Evolutionary conservation across 2,329 filamentous ascomycete genomes (phyloP), one percentile per base, ranked within the genome.

Genomic region (Teratosphaeria epicoccoides): DNA sequence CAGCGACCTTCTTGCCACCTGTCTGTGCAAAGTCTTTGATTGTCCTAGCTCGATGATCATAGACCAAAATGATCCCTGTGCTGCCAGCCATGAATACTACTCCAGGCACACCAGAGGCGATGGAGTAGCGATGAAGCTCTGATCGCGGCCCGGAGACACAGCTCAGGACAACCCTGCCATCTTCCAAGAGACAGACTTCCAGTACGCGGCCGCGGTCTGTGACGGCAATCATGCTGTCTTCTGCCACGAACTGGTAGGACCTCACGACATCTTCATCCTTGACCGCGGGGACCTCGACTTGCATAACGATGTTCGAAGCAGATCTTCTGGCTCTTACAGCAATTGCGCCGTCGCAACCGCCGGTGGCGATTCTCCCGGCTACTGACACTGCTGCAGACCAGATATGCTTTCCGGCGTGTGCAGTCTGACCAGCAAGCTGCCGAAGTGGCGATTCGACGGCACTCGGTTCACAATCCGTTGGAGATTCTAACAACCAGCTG

Each of bases 361-460:
- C 93, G 1, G 87, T 89, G 3, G 80, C 82, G 43, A 69, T 33
- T 2, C 43, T 9, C 5, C 26, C 43, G 29, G n/a, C 7, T 7
- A 20, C 17, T 11, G 43, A 22, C 7, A 57, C 17, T 14, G 79
- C 80, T 33, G 82, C 76, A 0, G 89, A 83, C 90, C 91, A 97
- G 6, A 97, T 82, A 64, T 96, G 89, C 68, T 96, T 98, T 6
- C 93, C 93, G 28, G 74, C 76, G 64, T 97, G 90, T 54, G 82
- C 79, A 2, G 78, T 74, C n/a, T 40, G 33, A 17, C n/a, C 17
- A 40, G 33, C 33, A 10, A 20, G 7, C 20, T 40, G 33, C 4
- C 33, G 33, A 20, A 40, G 33, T 17, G 10, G 6, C 14, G 10
- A 7, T 9, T 20, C n/a, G 20, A 14, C 33, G 10, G 33, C 33